A percentile compares a stretch with the other conserved stretches of the same genome.
These are phyloP conservation scores for Talaromyces sp. DNA, from an alignment of 2,329 filamentous ascomycete species.

Conservation along the genomic window DNA sequence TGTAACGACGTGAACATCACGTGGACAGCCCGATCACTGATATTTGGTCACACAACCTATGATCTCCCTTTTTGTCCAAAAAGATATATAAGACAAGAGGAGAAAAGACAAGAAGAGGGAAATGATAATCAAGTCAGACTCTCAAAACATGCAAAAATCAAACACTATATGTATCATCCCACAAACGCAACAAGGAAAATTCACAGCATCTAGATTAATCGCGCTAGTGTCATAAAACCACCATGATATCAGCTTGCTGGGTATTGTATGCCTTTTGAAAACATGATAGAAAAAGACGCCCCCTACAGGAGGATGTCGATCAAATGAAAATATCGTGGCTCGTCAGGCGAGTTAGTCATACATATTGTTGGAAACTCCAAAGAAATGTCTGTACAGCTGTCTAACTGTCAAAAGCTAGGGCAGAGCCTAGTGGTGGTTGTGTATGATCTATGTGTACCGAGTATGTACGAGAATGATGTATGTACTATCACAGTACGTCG, in stretches of 20 bases:
- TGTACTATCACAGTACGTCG: not conserved
- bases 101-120: constrained; percentile 9
- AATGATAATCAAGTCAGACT: not conserved
- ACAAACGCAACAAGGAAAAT: not conserved
- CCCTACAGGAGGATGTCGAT: not conserved
- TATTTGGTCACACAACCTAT: not conserved
- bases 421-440: not conserved
- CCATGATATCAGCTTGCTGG: constrained; percentile 6
- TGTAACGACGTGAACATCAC: not conserved
- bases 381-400: not conserved
- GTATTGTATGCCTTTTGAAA: constrained; percentile 2
- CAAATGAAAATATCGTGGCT: not conserved
- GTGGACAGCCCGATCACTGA: not conserved
- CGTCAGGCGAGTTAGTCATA: not conserved
- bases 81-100: constrained; percentile 6
- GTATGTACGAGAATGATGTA: not conserved
- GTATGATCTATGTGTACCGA: not conserved
- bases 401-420: not conserved
- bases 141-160: not conserved
- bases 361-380: not conserved
- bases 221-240: not conserved
- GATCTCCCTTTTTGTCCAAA: not conserved
- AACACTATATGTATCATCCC: not conserved
- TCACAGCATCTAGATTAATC: not conserved
- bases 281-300: not conserved